These are phyloP conservation scores for Acanthamoeba triangularis DNA, from an alignment of 208 protist species.

Conservation along the genomic window DNA sequence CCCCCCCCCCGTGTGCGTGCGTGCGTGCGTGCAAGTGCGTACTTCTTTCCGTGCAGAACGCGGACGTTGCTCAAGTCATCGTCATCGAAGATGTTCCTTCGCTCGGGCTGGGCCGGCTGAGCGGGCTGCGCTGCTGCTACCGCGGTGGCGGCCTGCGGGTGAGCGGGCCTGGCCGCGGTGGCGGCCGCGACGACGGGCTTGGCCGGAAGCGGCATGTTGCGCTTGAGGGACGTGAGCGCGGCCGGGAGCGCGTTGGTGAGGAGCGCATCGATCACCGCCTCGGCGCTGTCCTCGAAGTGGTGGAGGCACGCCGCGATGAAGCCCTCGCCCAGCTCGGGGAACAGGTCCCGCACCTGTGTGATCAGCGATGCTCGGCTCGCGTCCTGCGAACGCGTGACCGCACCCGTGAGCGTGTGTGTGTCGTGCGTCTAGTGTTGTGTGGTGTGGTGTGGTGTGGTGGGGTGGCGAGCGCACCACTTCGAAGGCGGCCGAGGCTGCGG, in stretches of 20 bases:
- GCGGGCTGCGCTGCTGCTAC: not conserved
- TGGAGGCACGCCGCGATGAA: slow-evolving; percentile 67
- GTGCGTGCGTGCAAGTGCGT: too few relatives aligned
- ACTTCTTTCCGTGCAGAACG: slow-evolving; percentile 12
- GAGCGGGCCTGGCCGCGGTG: not conserved
- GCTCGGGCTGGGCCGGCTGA: not conserved
- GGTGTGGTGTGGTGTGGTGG: not conserved
- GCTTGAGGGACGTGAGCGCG: slow-evolving; percentile 6
- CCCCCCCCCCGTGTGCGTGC: too few relatives aligned
- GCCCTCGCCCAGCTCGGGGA: slow-evolving; percentile 75
- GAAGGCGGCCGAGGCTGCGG: not conserved
- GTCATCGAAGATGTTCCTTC: slow-evolving; percentile 55
- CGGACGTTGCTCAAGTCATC: not conserved
- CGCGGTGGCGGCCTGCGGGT: not conserved
- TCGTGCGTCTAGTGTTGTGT: too few relatives aligned
- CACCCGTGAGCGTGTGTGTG: not conserved
- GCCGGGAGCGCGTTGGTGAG: slow-evolving; percentile 49
- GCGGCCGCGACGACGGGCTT: not conserved
- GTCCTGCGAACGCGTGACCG: not conserved
- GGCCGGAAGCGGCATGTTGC: slow-evolving; percentile 64
- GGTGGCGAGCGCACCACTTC: slow-evolving; percentile 52
- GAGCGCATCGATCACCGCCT: slow-evolving; percentile 62
- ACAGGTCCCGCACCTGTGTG: slow-evolving; percentile 62
- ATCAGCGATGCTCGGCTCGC: slow-evolving; percentile 69
- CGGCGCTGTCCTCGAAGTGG: slow-evolving; percentile 51